Conservation (phyloP, 768 basidiomycete species). For the Chalciporus pseudorubinellus region DNA sequence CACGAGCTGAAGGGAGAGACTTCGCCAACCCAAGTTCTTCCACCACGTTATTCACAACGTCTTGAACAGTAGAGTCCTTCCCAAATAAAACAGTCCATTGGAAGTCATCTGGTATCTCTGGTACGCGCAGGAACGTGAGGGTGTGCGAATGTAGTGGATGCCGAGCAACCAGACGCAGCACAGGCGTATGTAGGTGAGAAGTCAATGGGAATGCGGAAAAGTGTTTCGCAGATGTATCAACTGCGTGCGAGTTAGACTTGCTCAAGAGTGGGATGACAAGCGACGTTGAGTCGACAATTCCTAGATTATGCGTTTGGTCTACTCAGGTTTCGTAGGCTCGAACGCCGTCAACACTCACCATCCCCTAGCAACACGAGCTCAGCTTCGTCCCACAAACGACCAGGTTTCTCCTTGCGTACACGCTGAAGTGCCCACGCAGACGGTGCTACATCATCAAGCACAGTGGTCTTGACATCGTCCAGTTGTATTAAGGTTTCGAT, state of each 20-base stretch:
- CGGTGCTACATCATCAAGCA: constrained; percentile 56
- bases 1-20: constrained; percentile 62
- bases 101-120: constrained; percentile 75
- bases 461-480: constrained; percentile 50
- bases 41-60: constrained; percentile 49
- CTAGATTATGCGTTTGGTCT: constrained; percentile 36
- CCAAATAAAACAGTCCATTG: constrained; percentile 65
- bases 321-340: neutral
- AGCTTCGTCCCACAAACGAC: constrained; percentile 67
- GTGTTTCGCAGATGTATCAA: constrained; percentile 39
- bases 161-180: constrained; percentile 68
- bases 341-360: constrained; percentile 40
- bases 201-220: constrained; percentile 74
- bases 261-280: constrained; percentile 54
- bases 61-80: constrained; percentile 50
- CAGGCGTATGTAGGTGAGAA: constrained; percentile 62
- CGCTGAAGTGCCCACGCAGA: constrained; percentile 69
- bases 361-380: constrained; percentile 65
- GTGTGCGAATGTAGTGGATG: constrained; percentile 56
- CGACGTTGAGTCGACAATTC: constrained; percentile 44
- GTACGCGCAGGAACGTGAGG: constrained; percentile 62
- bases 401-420: constrained; percentile 55
- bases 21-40: constrained; percentile 72
- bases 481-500: constrained; percentile 47
- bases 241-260: constrained; percentile 32